Evolutionary conservation across 495 filamentous ascomycete species (phyloP), one percentile per base, ranked within the genome.

Genomic region (Neurospora sp.): DNA sequence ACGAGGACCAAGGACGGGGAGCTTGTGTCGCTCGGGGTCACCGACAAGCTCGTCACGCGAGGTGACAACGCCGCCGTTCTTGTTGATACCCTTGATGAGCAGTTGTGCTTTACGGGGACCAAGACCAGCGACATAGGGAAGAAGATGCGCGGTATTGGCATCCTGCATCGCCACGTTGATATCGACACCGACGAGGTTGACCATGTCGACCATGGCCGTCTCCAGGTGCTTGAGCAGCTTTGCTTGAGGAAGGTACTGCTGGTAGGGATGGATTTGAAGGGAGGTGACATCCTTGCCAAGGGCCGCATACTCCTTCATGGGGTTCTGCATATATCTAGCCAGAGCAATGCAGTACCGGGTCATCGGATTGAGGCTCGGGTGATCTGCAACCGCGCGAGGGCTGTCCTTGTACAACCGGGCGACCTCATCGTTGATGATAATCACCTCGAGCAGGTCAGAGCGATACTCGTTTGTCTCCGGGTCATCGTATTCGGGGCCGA

Each of bases 181-280:
- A 74, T 98, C 92, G 27, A 99, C 94, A 73, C 96, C 96, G 71
- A 93, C 92, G 10, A 99, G 87, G 79, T 99, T 99, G 76, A 99
- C 96, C 89, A 97, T 97, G 77, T 99, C 96, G 6, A 98, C 94
- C 87, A 99, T 90, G 22, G 94, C 93, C 2, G 92, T 96, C 76
- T 98, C 96, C 27, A 99, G 87, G 71, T 93, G 88, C 79, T 92
- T 93, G 65, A 91, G 80, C 6, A 98, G 84, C 80, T 96, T 92
- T 3, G 98, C 95, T 70, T 92, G 90, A 0, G 94, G 89, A 8
- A 99, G 86, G 61, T 97, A 88, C 71, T 94, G 90, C 81, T 99
- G 96, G 72, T 93, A 93, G 31, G 93, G 88, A 74, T 97, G 94
- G 79, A 98, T 97, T 38, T 89, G 84, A 61, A 99, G 88, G 1